A percentile compares a stretch with the other conserved stretches of the same genome.
These are phyloP conservation scores for Lichtheimia ramosa DNA, from an alignment of 371 early-diverging fungal genomes.

Conservation along the genomic window DNA sequence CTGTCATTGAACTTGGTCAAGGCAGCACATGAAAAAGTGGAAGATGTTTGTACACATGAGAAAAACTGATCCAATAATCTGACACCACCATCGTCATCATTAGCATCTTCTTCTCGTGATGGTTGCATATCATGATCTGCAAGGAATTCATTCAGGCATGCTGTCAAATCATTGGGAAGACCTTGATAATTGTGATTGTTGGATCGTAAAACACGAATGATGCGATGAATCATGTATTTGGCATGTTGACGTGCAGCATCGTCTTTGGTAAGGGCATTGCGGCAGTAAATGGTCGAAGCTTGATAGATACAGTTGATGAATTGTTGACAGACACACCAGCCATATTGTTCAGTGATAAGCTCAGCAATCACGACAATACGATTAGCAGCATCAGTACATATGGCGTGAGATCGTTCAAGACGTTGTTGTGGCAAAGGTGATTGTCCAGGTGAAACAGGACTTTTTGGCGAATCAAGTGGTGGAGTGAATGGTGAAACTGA, in stretches of 20 bases:
- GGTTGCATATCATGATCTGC: constrained; percentile 24
- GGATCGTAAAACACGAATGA: constrained; percentile 31
- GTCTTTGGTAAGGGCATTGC: constrained; percentile 28
- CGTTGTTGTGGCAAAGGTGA: constrained; percentile 17
- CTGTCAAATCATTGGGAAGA: constrained; percentile 39
- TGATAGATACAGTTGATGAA: constrained; percentile 44
- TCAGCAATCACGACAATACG: constrained; percentile 41
- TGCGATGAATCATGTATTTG: constrained; percentile 41
- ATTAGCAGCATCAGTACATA: constrained; percentile 48
- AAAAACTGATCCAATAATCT: constrained; percentile 20
- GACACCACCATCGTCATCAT: constrained; percentile 13
- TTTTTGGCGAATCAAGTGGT: constrained; percentile 11
- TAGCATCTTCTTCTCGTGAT: constrained; percentile 1
- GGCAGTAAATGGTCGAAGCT: constrained; percentile 44
- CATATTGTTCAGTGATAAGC: constrained; percentile 28
- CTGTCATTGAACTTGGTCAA: constrained; percentile 25
- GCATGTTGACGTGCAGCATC: constrained; percentile 19
- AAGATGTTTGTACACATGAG: constrained; percentile 5
- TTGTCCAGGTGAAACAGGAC: constrained; percentile 9
- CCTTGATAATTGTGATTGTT: constrained; percentile 36
- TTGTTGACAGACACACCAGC: constrained; percentile 51
- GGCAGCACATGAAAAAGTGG: constrained; percentile 1
- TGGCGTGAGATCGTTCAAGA: constrained; percentile 31
- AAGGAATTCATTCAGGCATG: constrained; percentile 41
- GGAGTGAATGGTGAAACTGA: constrained; percentile 18